Percentiles rank a stretch among this genome's conserved stretches.
These are phyloP conservation scores for Xerocomus potaroensis DNA, from an alignment of 768 basidiomycete genomes.

Conservation along the genomic window DNA sequence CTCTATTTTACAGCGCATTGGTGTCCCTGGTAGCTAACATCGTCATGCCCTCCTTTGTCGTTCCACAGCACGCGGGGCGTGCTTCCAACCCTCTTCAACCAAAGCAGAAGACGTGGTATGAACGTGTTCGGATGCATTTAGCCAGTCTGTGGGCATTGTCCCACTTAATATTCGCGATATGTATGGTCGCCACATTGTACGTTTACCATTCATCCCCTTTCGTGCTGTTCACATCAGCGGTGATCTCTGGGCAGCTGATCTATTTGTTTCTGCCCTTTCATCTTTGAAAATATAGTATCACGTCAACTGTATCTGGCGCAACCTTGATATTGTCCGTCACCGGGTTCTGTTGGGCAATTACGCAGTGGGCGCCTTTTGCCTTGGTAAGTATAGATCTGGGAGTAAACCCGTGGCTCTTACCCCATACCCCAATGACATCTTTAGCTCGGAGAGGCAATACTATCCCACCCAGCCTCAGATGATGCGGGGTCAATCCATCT, in stretches of 20 bases:
- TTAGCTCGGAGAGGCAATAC: constrained; percentile 82
- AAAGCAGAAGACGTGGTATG: constrained; percentile 29
- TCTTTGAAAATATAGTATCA: constrained; percentile 49
- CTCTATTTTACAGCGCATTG: constrained; percentile 73
- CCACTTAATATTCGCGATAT: constrained; percentile 66
- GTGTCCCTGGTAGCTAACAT: constrained; percentile 66
- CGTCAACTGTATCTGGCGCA: constrained; percentile 62
- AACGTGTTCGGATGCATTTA: constrained; percentile 54
- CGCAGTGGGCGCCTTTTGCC: constrained; percentile 91
- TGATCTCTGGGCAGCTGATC: constrained; percentile 12
- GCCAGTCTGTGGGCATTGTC: constrained; percentile 74
- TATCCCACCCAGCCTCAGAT: constrained; percentile 50
- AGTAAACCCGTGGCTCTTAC: constrained; percentile 8
- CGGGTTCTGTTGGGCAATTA: constrained; percentile 91
- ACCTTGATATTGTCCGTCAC: constrained; percentile 72
- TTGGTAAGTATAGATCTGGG: constrained; percentile 47
- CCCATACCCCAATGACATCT: constrained; percentile 14
- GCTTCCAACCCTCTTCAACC: constrained; percentile 16
- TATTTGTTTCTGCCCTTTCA: constrained; percentile 1
- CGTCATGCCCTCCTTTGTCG: constrained; percentile 62
- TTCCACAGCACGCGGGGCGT: constrained; percentile 13
- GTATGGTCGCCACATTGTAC: constrained; percentile 84
- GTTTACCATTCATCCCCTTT: constrained; percentile 29
- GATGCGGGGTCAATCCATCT: constrained; percentile 37
- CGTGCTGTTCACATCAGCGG: constrained; percentile 9